These are phyloP conservation scores for Prasinococcaceae sp. DNA, from an alignment of 139 green algal genomes.

Conservation along the genomic window DNA sequence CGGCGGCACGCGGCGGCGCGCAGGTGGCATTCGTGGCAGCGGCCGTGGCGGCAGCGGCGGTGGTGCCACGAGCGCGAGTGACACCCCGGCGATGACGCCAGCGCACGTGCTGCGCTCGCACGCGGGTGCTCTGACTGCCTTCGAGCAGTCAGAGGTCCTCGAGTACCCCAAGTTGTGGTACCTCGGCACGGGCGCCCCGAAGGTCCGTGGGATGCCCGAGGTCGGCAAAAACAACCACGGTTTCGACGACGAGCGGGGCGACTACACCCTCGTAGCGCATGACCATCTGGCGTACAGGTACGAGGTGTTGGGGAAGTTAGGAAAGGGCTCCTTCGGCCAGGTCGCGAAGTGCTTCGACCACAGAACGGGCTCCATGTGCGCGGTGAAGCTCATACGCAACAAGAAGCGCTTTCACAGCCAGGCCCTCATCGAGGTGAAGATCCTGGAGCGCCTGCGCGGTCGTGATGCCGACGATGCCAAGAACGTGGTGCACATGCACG, in stretches of 20 bases:
- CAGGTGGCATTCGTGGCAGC: too few species aligned
- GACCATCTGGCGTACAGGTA: slow-evolving; percentile 65
- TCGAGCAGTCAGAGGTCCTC: slow-evolving; percentile 66
- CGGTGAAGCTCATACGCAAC: slow-evolving; percentile 78
- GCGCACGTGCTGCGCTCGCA: slow-evolving; percentile 39
- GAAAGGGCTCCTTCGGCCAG: slow-evolving; percentile 66
- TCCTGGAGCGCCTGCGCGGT: slow-evolving; percentile 52
- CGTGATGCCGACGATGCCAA: too few species aligned
- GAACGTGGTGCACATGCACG: slow-evolving; percentile 50
- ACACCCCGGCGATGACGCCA: slow-evolving; percentile 24
- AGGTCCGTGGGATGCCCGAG: slow-evolving; percentile 37
- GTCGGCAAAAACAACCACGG: slow-evolving; percentile 33
- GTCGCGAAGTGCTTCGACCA: slow-evolving; percentile 71
- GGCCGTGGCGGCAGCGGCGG: too few species aligned
- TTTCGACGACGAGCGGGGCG: slow-evolving; percentile 68
- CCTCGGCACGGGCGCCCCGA: slow-evolving; percentile 32
- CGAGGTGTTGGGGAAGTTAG: slow-evolving; percentile 47
- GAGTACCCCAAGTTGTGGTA: slow-evolving; percentile 60
- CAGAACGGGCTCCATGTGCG: slow-evolving; percentile 42
- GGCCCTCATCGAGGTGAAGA: slow-evolving; percentile 62
- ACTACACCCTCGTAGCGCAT: slow-evolving; percentile 42
- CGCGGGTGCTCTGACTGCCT: slow-evolving; percentile 47
- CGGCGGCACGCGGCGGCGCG: too few species aligned
- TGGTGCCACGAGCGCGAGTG: too few species aligned
- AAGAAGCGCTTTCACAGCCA: slow-evolving; percentile 78